These are phyloP conservation scores for Ascochyta fabae DNA, from an alignment of 2,329 filamentous ascomycete genomes.

Conservation along the genomic window DNA sequence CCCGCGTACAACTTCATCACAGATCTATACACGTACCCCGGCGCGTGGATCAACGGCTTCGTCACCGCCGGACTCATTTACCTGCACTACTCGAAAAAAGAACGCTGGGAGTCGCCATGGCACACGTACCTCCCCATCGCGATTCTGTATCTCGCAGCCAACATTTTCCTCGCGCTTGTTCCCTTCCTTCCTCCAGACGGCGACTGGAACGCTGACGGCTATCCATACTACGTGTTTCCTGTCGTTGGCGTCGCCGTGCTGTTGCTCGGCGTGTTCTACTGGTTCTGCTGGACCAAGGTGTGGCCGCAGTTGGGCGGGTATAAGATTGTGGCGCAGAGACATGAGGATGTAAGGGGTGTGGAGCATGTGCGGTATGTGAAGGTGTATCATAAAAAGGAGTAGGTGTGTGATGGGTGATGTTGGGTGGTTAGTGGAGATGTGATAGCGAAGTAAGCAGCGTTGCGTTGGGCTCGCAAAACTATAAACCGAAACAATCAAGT, in stretches of 20 bases:
- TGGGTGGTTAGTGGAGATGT: neutral
- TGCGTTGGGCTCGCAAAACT: neutral
- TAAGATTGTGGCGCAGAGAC: slow-evolving; percentile 40
- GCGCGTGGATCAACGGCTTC: slow-evolving; percentile 48
- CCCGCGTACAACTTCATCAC: slow-evolving; percentile 73
- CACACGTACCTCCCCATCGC: slow-evolving; percentile 46
- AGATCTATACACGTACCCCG: slow-evolving; percentile 55
- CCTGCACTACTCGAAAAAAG: slow-evolving; percentile 44
- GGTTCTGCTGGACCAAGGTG: slow-evolving; percentile 31
- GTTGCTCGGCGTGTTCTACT: slow-evolving; percentile 47
- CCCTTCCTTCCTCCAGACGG: slow-evolving; percentile 52
- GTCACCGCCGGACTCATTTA: slow-evolving; percentile 46
- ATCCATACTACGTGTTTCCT: slow-evolving; percentile 56
- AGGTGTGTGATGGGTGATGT: neutral
- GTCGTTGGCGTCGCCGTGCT: slow-evolving; percentile 53
- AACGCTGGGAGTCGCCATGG: slow-evolving; percentile 48
- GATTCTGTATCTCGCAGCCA: slow-evolving; percentile 49
- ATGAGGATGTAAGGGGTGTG: slow-evolving; percentile 35
- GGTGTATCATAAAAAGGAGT: slow-evolving; percentile 37
- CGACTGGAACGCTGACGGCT: slow-evolving; percentile 50
- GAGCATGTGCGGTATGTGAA: slow-evolving; percentile 45
- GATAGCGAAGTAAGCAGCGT: neutral
- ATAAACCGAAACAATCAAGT: too few species aligned
- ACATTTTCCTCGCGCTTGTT: slow-evolving; percentile 52
- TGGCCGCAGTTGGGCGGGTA: slow-evolving; percentile 39